Evolutionary conservation across 176 grass and related monocot genomes (phyloP).

Genomic region (Tillandsia fasciculata): DNA sequence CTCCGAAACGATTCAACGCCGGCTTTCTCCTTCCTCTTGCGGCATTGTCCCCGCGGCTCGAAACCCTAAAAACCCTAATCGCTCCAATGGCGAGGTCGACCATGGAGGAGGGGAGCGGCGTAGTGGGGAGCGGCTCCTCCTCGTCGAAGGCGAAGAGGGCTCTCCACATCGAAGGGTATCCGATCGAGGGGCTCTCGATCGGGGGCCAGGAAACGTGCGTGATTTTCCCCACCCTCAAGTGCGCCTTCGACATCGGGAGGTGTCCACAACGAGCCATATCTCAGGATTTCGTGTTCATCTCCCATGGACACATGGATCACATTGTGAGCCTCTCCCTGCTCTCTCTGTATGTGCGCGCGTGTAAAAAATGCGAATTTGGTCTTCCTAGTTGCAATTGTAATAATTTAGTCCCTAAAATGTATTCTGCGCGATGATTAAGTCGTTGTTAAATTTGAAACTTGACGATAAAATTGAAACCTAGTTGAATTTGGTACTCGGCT

Average conservation of each 20-base stretch:
- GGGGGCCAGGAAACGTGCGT: slow-evolving; percentile 84
- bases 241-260: slow-evolving; percentile 91
- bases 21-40: too few relatives aligned
- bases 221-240: slow-evolving; percentile 81
- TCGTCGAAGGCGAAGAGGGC: slow-evolving; percentile 14
- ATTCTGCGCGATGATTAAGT: too few relatives aligned
- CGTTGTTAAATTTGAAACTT: too few relatives aligned
- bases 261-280: slow-evolving; percentile 78
- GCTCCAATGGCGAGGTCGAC: too few relatives aligned
- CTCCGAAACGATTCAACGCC: too few relatives aligned
- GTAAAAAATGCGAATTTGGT: too few relatives aligned
- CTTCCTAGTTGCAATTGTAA: too few relatives aligned
- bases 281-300: slow-evolving; percentile 94
- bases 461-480: too few relatives aligned
- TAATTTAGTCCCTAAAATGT: too few relatives aligned
- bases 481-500: too few relatives aligned
- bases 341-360: background rate
- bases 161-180: slow-evolving; percentile 53
- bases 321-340: slow-evolving; percentile 25
- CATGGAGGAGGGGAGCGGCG: slow-evolving; percentile 1
- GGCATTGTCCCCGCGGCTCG: too few relatives aligned
- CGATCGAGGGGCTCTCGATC: slow-evolving; percentile 70
- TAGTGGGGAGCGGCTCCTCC: background rate
- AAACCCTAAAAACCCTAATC: too few relatives aligned
- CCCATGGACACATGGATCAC: slow-evolving; percentile 92